These are phyloP conservation scores for Pythium utonaiense DNA, from an alignment of 352 stramenopile species.

Conservation along the genomic window DNA sequence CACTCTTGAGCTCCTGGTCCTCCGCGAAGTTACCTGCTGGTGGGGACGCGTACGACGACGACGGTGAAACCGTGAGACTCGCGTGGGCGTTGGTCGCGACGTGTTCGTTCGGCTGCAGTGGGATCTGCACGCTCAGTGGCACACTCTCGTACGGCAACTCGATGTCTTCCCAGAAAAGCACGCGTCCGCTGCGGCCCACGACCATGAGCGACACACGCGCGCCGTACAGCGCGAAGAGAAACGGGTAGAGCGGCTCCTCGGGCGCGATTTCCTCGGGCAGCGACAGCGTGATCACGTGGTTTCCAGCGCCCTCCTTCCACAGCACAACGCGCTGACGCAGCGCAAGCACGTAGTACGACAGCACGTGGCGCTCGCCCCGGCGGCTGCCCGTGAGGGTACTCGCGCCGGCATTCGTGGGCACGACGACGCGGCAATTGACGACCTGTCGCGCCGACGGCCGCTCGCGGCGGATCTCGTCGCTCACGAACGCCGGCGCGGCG, in stretches of 20 bases:
- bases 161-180: conserved; percentile 84
- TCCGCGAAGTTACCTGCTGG: conserved; percentile 2
- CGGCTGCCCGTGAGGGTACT: neutral
- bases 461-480: conserved; percentile 48
- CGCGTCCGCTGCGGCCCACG: conserved; percentile 52
- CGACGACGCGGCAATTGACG: conserved; percentile 23
- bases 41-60: conserved; percentile 15
- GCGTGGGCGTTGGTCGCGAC: conserved; percentile 49
- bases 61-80: conserved; percentile 18
- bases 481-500: conserved; percentile 35
- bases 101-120: conserved; percentile 43
- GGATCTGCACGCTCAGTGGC: conserved; percentile 76
- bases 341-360: conserved; percentile 55
- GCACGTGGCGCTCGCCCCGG: conserved; percentile 41
- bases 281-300: conserved; percentile 39
- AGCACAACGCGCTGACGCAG: conserved; percentile 60
- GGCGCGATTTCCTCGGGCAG: conserved; percentile 53
- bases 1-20: conserved; percentile 33
- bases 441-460: conserved; percentile 21
- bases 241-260: conserved; percentile 51
- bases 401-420: conserved; percentile 2
- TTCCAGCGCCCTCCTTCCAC: conserved; percentile 47
- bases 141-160: conserved; percentile 74
- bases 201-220: conserved; percentile 68
- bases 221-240: conserved; percentile 64